phyloP scores from a whole-genome alignment of 352 stramenopile genomes.

The Globisporangium solare region DNA sequence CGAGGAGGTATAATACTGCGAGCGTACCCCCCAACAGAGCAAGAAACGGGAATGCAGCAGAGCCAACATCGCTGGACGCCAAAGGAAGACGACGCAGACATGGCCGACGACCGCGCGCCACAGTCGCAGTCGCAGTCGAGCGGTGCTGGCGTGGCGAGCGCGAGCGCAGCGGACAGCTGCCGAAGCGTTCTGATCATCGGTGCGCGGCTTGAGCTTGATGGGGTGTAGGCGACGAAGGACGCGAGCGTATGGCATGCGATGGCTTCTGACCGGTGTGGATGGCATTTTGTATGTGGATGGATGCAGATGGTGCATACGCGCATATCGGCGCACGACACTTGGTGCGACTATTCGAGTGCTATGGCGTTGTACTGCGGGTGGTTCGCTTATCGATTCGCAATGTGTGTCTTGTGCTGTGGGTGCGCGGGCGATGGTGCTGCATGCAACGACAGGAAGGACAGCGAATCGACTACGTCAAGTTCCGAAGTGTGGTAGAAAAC shows the following conservation, averaged over 20 bases:
- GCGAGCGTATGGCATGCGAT: not conserved
- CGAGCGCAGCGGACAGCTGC: slow-evolving; percentile 16
- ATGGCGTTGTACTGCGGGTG: not conserved
- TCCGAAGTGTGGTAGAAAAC: slow-evolving; percentile 54
- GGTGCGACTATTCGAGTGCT: slow-evolving; percentile 18
- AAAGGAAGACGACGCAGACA: not conserved
- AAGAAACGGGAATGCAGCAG: not conserved
- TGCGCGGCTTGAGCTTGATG: slow-evolving; percentile 13
- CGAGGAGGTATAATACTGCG: not conserved
- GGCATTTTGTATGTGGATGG: slow-evolving; percentile 5
- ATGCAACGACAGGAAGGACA: slow-evolving; percentile 26
- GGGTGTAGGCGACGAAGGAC: not conserved
- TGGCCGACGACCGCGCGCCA: slow-evolving; percentile 5
- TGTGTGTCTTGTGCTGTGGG: not conserved
- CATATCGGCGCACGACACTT: slow-evolving; percentile 47
- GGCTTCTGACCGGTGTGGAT: no score
- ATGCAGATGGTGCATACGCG: slow-evolving; percentile 63
- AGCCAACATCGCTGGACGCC: not conserved
- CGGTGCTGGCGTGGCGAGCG: not conserved
- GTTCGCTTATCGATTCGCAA: no score
- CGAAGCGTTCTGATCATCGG: slow-evolving; percentile 68
- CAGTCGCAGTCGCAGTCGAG: not conserved
- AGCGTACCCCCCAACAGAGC: not conserved
- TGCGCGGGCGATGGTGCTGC: not conserved
- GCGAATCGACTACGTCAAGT: slow-evolving; percentile 68